phyloP scores from a whole-genome alignment of 2,329 filamentous ascomycete species.

The Paecilomyces dactylethromorphus region DNA sequence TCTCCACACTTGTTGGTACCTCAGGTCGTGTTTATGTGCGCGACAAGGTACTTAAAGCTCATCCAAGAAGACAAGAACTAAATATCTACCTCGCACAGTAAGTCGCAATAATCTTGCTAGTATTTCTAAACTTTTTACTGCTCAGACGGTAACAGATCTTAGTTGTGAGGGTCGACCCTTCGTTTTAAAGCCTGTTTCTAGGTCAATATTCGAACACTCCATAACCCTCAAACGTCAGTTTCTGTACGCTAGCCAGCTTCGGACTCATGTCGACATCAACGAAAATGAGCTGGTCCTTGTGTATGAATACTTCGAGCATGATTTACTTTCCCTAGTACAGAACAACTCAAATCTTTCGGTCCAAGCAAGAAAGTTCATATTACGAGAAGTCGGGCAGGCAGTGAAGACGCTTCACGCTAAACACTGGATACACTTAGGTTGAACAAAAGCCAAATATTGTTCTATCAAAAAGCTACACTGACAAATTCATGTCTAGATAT shows the following conservation, averaged over 20 bases:
- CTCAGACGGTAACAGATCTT: not conserved
- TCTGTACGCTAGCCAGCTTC: not conserved
- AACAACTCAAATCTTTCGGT: no score
- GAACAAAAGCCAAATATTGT: no score
- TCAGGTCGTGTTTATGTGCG: conserved; percentile 10
- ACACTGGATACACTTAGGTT: no score
- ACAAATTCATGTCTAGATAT: no score
- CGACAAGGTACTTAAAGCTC: conserved; percentile 6
- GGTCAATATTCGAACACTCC: conserved; percentile 6
- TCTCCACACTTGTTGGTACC: conserved; percentile 7
- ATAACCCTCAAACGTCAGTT: conserved; percentile 2
- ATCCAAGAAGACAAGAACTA: conserved; percentile 3
- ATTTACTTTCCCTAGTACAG: no score
- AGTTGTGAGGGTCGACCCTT: conserved; percentile 2
- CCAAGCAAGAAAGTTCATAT: no score
- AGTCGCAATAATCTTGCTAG: not conserved
- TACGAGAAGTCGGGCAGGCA: no score
- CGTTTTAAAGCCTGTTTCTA: conserved; percentile 8
- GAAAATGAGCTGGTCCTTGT: not conserved
- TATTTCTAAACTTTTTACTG: not conserved
- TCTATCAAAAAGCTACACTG: no score
- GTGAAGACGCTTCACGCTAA: no score
- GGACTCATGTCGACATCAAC: conserved; percentile 1
- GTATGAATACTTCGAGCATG: not conserved
- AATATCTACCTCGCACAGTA: not conserved